Percentiles rank a stretch among this genome's conserved stretches.
These are phyloP conservation scores for Aspergillus spinulosporus DNA, from an alignment of 2,329 filamentous ascomycete genomes.

Conservation along the genomic window DNA sequence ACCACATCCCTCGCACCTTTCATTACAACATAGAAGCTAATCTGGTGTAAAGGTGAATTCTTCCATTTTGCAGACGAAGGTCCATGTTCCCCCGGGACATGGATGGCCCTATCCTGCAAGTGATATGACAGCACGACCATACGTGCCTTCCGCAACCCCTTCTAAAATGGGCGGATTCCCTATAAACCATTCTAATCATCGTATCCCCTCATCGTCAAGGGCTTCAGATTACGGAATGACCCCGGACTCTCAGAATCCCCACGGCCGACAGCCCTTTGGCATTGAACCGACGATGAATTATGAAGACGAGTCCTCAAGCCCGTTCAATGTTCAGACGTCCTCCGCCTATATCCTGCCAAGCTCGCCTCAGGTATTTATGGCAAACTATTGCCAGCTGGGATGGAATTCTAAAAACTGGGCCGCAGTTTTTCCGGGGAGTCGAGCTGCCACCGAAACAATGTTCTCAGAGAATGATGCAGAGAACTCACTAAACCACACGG, in stretches of 20 bases:
- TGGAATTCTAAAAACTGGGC: conserved; percentile 35
- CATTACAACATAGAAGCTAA: neutral
- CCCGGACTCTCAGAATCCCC: conserved; percentile 22
- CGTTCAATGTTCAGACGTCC: conserved; percentile 37
- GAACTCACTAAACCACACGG: conserved; percentile 21
- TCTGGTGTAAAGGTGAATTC: conserved; percentile 35
- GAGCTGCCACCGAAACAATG: conserved; percentile 24
- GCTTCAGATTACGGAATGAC: conserved; percentile 32
- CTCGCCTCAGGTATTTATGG: conserved; percentile 30
- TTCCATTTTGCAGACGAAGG: conserved; percentile 29
- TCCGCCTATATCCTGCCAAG: conserved; percentile 40
- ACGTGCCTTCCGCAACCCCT: conserved; percentile 17
- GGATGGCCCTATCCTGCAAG: conserved; percentile 33
- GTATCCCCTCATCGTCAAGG: conserved; percentile 24
- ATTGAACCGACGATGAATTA: conserved; percentile 31
- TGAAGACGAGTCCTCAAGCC: conserved; percentile 35
- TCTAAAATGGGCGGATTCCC: conserved; percentile 20
- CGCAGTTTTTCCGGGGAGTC: conserved; percentile 24
- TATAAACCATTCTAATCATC: conserved; percentile 20
- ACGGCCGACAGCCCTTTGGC: conserved; percentile 25
- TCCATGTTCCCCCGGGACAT: neutral
- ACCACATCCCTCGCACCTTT: neutral
- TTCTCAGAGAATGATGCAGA: conserved; percentile 34
- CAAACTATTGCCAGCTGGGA: conserved; percentile 30
- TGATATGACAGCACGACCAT: conserved; percentile 22